Evolutionary conservation across 768 basidiomycete genomes (phyloP), one percentile per base, ranked within the genome.

Genomic region (Chlorophyllum brunneum): DNA sequence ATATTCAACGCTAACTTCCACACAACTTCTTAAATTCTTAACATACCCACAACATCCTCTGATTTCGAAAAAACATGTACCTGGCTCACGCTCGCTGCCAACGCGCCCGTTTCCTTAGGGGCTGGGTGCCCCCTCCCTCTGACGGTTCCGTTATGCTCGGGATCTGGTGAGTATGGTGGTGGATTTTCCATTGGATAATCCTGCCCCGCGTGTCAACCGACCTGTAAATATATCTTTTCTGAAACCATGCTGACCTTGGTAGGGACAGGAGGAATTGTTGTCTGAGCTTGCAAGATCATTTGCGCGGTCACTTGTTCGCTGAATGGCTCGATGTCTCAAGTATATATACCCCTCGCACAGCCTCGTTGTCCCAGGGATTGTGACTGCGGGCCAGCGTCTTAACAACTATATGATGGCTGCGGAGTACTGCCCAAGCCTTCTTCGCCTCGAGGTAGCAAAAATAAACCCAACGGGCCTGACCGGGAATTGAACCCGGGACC

Each of bases 401-500:
- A 6, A 31, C 30, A 31, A 13, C 30, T n/a, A n/a, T n/a, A n/a
- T n/a, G 36, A 27, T n/a, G 33, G 36, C 33, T 39, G 41, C 46
- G 48, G 45, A 46, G 36, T 34, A 45, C 45, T 18, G 53, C 27
- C 20, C 11, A 29, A 23, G n/a, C 39, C 37, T 11, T n/a, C n/a
- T n/a, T n/a, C n/a, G n/a, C n/a, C 39, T 11, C 8, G 16, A 44
- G 36, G 52, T 44, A 38, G 8, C 20, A 23, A 33, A 23, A 31
- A 23, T 5, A 34, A 3, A 45, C 54, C 57, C 7, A 64, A 68
- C 64, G 74, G 79, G 79, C 81, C 80, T 82, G 72, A 75, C 80
- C 75, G 81, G 81, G 81, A 82, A 82, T 83, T 82, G 82, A 85
- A 84, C 82, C 81, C 81, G 75, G 81, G 80, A 83, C 83, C 82